phyloP scores from a whole-genome alignment of 768 basidiomycete genomes.

The Termitomyces sp. region DNA sequence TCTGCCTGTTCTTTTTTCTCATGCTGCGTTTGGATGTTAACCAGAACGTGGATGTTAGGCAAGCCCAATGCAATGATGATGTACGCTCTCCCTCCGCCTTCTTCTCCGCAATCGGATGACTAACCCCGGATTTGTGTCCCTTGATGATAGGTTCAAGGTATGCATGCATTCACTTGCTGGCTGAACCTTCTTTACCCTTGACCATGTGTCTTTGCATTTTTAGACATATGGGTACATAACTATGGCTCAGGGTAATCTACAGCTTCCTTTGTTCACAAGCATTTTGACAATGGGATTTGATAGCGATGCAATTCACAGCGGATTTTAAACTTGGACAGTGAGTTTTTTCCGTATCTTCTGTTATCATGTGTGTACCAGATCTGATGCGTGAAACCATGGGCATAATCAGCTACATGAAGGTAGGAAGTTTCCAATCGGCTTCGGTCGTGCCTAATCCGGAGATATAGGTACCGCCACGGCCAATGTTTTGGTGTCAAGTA shows the following conservation, averaged over 20 bases:
- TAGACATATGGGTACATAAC: conserved; percentile 66
- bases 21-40: conserved; percentile 12
- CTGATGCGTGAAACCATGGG: conserved; percentile 16
- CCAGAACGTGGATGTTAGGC: conserved; percentile 33
- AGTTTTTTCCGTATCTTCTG: conserved; percentile 18
- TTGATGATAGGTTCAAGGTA: conserved; percentile 31
- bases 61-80: conserved; percentile 76
- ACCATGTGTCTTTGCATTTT: conserved; percentile 6
- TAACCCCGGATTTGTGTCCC: neutral
- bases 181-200: conserved; percentile 9
- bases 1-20: neutral
- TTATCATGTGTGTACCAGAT: neutral
- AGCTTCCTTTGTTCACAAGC: neutral
- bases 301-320: conserved; percentile 60
- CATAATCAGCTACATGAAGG: conserved; percentile 41
- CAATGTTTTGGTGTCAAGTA: conserved; percentile 65
- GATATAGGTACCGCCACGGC: conserved; percentile 49
- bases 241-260: conserved; percentile 41
- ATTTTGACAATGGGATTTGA: conserved; percentile 10
- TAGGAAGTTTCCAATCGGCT: conserved; percentile 18
- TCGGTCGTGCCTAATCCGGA: neutral
- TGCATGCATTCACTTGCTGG: neutral
- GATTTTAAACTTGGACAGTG: conserved; percentile 78
- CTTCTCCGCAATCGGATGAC: neutral
- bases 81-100: conserved; percentile 23